Percentiles rank a stretch among this genome's conserved stretches.
Conservation (phyloP, 306 rosid species). For the Ormosia emarginata region DNA sequence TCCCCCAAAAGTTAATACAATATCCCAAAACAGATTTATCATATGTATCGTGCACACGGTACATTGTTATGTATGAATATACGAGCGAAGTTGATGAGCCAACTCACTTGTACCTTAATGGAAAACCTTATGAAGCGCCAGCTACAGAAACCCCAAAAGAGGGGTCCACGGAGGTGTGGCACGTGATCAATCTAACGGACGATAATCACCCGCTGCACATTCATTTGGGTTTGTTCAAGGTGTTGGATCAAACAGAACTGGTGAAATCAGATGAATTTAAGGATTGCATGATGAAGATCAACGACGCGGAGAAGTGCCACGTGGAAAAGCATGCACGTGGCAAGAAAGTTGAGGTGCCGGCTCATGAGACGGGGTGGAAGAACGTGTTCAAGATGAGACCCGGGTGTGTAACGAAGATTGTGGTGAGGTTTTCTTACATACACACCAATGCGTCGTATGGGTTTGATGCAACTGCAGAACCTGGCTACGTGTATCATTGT, state of each 20-base stretch:
- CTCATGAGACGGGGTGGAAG: conserved; percentile 79
- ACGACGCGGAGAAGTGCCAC: conserved; percentile 69
- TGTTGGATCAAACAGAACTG: conserved; percentile 60
- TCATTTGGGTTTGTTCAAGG: conserved; percentile 66
- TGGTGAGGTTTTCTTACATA: conserved; percentile 61
- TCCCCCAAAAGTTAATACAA: conserved; percentile 38
- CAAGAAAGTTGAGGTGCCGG: conserved; percentile 32
- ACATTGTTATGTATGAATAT: conserved; percentile 74
- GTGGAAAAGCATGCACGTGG: conserved; percentile 61
- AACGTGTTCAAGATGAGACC: conserved; percentile 81
- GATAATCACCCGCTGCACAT: conserved; percentile 88
- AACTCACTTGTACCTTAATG: conserved; percentile 64
- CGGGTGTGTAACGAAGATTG: conserved; percentile 50
- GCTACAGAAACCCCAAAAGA: conserved; percentile 63
- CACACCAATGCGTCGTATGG: conserved; percentile 59
- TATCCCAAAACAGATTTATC: conserved; percentile 49
- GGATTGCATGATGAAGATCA: conserved; percentile 52
- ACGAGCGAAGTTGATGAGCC: conserved; percentile 50
- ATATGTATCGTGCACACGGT: conserved; percentile 44
- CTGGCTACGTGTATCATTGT: conserved; percentile 83
- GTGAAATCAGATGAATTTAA: conserved; percentile 47
- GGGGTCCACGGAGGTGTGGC: conserved; percentile 73
- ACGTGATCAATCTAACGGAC: conserved; percentile 76
- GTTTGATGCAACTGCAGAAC: conserved; percentile 60
- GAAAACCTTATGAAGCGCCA: conserved; percentile 50